Percentiles rank a stretch among this genome's conserved stretches.
These are phyloP conservation scores for Pochonia chlamydosporia DNA, from an alignment of 2,329 filamentous ascomycete species.

Conservation along the genomic window DNA sequence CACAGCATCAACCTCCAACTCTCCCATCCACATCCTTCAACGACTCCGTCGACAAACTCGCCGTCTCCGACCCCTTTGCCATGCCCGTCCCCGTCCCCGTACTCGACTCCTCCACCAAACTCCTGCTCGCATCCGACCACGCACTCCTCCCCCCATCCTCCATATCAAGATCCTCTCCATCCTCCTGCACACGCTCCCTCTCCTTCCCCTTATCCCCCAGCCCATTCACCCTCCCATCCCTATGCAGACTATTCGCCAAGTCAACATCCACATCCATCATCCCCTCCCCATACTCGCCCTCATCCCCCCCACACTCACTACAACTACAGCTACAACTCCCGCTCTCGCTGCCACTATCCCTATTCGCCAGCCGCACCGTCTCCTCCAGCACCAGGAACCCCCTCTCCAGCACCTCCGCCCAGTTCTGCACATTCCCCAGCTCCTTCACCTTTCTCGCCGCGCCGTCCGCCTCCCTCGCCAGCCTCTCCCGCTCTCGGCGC, in stretches of 20 bases:
- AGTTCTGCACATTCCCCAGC: conserved; percentile 78
- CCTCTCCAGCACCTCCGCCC: conserved; percentile 74
- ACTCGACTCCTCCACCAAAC: conserved; percentile 32
- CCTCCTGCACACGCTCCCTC: conserved; percentile 8
- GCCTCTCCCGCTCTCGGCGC: conserved; percentile 57
- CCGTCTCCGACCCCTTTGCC: conserved; percentile 32
- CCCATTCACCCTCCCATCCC: conserved; percentile 8
- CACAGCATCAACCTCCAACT: not conserved
- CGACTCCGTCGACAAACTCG: conserved; percentile 27
- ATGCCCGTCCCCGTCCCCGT: conserved; percentile 25
- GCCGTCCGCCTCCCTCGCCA: conserved; percentile 57
- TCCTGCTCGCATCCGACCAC: conserved; percentile 32
- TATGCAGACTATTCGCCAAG: conserved; percentile 7
- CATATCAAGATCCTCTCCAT: conserved; percentile 16
- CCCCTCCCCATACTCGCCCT: conserved; percentile 9
- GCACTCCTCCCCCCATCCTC: conserved; percentile 17
- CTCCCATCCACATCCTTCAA: conserved; percentile 12
- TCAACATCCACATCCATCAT: conserved; percentile 16
- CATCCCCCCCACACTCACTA: conserved; percentile 27
- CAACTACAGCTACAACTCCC: conserved; percentile 29
- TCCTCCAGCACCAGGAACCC: conserved; percentile 60
- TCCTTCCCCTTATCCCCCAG: conserved; percentile 4
- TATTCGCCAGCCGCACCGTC: conserved; percentile 51
- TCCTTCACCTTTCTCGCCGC: conserved; percentile 66
- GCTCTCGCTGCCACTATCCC: conserved; percentile 13